Conservation (phyloP, 352 stramenopile species). For the Stephanocyclus meneghinianus region DNA sequence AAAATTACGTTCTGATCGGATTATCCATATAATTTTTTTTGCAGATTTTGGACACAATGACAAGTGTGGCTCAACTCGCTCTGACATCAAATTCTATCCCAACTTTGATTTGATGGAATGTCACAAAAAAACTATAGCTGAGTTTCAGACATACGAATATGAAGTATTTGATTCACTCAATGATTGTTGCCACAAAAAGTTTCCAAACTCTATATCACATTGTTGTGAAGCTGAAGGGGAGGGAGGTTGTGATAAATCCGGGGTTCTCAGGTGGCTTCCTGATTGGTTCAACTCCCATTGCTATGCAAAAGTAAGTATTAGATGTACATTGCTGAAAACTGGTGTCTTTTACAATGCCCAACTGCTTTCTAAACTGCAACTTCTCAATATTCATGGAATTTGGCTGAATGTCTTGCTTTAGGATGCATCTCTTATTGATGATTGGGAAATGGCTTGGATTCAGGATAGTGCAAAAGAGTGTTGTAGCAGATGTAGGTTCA, state of each 20-base stretch:
- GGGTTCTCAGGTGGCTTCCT: not conserved
- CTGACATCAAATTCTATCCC: not conserved
- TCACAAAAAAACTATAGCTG: not conserved
- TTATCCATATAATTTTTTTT: not conserved
- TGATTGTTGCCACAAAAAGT: conserved; percentile 8
- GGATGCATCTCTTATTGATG: not conserved
- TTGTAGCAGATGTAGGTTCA: conserved; percentile 8
- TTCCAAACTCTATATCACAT: not conserved
- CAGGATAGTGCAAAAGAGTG: not conserved
- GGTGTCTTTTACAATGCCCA: too few relatives aligned
- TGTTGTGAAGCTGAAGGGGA: conserved; percentile 6
- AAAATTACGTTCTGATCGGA: not conserved
- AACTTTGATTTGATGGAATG: not conserved
- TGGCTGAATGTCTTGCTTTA: too few relatives aligned
- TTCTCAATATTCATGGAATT: too few relatives aligned
- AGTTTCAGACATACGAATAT: conserved; percentile 3
- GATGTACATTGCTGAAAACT: too few relatives aligned
- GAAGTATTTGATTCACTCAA: not conserved
- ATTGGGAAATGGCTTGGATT: not conserved
- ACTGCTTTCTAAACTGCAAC: too few relatives aligned
- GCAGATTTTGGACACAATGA: not conserved
- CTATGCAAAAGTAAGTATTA: not conserved
- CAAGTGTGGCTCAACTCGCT: not conserved
- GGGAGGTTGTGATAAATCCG: not conserved
- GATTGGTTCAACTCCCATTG: conserved; percentile 8